Evolutionary conservation across 148 eudicot genomes (phyloP), one percentile per base, ranked within the genome.

Genomic region (Chenopodium album): DNA sequence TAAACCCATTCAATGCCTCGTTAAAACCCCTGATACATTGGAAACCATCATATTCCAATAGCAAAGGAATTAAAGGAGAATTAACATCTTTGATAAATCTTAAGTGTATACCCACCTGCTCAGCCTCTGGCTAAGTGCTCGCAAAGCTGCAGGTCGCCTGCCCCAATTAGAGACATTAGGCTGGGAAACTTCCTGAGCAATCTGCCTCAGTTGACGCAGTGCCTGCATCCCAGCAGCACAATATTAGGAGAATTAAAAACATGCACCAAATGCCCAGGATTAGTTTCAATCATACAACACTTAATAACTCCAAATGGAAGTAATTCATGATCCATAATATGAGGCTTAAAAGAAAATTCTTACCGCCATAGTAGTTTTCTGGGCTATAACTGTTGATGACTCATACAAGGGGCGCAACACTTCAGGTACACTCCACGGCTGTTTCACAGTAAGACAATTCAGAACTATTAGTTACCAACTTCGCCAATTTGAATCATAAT

Each of bases 351-450:
- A 26, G 62, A 56, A 48, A 46, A 77, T 48, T 28, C 81, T 63
- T 86, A 92, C 97, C 64, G 92, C 90, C 90, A 92, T 91, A 73
- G 97, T 92, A 62, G 92, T 89, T 87, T 91, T 92, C 79, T 92
- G 97, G 82, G 97, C 90, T 65, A 92, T 86, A 64, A 90, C 91
- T n/a, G 94, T 86, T 70, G 97, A 91, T 54, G 97, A 92, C 81
- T 92, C 97, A 69, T 92, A 92, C 79, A 92, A 76, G 73, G 97
- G 97, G 19, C 97, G 97, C 70, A 92, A 73, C 60, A 92, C 97
- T 86, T 92, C 97, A 59, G 97, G 97, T 81, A 92, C 97, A 80
- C 91, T 91, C 97, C 94, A 90, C 10, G 97, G 90, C 97, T 88
- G 76, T 78, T 78, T 22, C 56, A 81, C n/a, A 50, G 72, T 8